Percentiles rank a stretch among this genome's conserved stretches.
Conservation (phyloP, 192 early-diverging fungal species). For the Gamsiella multidivaricata region DNA sequence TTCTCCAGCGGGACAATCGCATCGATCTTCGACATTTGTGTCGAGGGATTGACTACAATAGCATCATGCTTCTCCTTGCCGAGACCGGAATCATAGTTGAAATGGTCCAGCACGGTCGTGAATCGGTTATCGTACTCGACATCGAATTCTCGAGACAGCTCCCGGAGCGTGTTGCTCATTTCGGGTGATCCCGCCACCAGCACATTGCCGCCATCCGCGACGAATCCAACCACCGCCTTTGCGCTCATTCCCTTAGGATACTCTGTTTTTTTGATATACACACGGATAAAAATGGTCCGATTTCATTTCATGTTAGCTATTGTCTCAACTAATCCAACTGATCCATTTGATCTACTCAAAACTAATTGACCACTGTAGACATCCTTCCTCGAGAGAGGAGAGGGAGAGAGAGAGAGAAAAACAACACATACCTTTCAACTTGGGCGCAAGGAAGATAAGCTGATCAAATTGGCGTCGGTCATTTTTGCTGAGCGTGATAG, state of each 20-base stretch:
- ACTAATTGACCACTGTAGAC: too few species aligned
- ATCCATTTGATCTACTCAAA: too few species aligned
- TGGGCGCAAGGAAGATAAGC: slow-evolving; percentile 83
- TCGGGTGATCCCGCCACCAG: slow-evolving; percentile 76
- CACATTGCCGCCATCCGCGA: slow-evolving; percentile 92
- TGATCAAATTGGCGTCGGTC: slow-evolving; percentile 83
- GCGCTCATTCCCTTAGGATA: slow-evolving; percentile 64
- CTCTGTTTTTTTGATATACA: slow-evolving; percentile 19
- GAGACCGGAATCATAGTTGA: slow-evolving; percentile 57
- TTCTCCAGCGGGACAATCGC: slow-evolving; percentile 56
- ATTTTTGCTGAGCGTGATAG: slow-evolving; percentile 65
- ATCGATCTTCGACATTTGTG: slow-evolving; percentile 52
- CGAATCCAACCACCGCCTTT: slow-evolving; percentile 80
- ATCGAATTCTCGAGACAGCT: slow-evolving; percentile 91
- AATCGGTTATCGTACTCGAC: slow-evolving; percentile 83
- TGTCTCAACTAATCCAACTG: too few species aligned
- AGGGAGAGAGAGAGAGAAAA: too few species aligned
- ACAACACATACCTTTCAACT: slow-evolving; percentile 66
- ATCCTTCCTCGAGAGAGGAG: too few species aligned
- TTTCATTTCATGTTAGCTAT: too few species aligned
- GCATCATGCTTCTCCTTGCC: slow-evolving; percentile 62
- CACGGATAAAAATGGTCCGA: too few species aligned
- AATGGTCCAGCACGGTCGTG: slow-evolving; percentile 79
- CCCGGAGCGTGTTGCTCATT: slow-evolving; percentile 75
- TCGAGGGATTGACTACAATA: slow-evolving; percentile 60